These are phyloP conservation scores for Saprolegnia parasitica DNA, from an alignment of 352 stramenopile genomes.

Conservation along the genomic window DNA sequence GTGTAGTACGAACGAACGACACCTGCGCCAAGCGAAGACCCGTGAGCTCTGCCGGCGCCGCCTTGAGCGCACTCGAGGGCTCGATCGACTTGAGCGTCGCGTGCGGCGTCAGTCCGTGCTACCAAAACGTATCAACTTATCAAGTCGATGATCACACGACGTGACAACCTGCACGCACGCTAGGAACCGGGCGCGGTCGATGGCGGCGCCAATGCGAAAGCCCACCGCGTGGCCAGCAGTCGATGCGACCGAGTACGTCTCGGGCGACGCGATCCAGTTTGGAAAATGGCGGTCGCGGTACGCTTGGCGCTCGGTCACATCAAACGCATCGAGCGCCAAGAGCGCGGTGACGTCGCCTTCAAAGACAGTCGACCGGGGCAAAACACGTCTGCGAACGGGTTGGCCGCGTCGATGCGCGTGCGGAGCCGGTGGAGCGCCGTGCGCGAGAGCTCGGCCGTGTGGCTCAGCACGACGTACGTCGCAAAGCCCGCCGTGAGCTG, in stretches of 20 bases:
- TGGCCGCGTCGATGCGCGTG: slow-evolving; percentile 58
- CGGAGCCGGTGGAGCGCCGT: slow-evolving; percentile 46
- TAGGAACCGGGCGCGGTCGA: slow-evolving; percentile 56
- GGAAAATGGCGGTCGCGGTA: slow-evolving; percentile 50
- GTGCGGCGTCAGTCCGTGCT: slow-evolving; percentile 8
- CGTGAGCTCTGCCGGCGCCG: background rate
- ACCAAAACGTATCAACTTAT: background rate
- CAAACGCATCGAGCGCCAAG: slow-evolving; percentile 51
- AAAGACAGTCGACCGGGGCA: slow-evolving; percentile 54
- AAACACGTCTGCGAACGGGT: slow-evolving; percentile 67
- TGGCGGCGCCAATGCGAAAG: slow-evolving; percentile 44
- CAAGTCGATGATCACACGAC: background rate
- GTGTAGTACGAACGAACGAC: background rate
- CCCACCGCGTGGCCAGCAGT: slow-evolving; percentile 35
- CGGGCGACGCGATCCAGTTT: slow-evolving; percentile 34
- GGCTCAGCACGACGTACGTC: slow-evolving; percentile 59
- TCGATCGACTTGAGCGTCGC: slow-evolving; percentile 16
- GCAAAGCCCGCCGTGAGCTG: slow-evolving; percentile 58
- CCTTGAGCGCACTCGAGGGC: background rate
- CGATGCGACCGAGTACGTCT: slow-evolving; percentile 12
- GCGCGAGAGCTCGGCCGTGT: slow-evolving; percentile 42
- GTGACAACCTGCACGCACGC: slow-evolving; percentile 33
- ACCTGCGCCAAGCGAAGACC: slow-evolving; percentile 19
- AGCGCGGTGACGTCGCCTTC: slow-evolving; percentile 52
- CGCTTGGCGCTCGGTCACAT: slow-evolving; percentile 49